Base-by-base conservation (phyloP, 1,139 yeast genomes). In the Debaryomyces singareniensis region DNA sequence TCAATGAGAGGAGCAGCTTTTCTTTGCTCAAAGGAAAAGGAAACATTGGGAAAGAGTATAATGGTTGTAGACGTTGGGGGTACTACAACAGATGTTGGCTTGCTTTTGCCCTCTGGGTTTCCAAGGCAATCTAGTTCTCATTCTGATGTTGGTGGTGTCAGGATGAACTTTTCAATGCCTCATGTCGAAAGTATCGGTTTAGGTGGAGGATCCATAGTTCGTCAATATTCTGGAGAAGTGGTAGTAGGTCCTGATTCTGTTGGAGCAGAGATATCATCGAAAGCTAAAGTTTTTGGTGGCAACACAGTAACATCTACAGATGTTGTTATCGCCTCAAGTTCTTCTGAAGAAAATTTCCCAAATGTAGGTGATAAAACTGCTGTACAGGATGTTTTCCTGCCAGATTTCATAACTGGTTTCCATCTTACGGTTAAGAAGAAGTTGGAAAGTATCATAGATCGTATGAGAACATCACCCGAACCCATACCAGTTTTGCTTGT, bases 1-100 rank as follows among this genome's bases (percentile, higher is more conserved):
- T 62, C 69, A 4, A 64, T 63, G 71, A 45, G 68, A 39, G 71
- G 68, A 70, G 71, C 70, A 1, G 56, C 68, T 0, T 58, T 61
- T 32, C 39, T 61, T 13, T 56, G 66, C 29, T 43, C 58, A 10
- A 36, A 38, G n/a, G 54, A 55, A 13, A 33, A 37, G 12, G 50
- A 44, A 10, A 62, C 57, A 4, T 37, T 53, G 28, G 31, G 43
- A 13, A 48, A 52, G 4, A 47, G 61, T 29, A 68, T 63, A 11
- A 57, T 61, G 25, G 70, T 64, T 38, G 28, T 63, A 61, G 33
- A 46, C 61, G 54, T 63, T 26, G 70, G 70, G 13, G 71, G 70
- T 4, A 63, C 71, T 10, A 64, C 70, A 3, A 46, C 68, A n/a
- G 70, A 63, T 39, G 66, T 62, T 13, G 69, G 71, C 3, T 38